Conservation (phyloP, 139 green algal genomes). For the Tetradesmus obliquus region DNA sequence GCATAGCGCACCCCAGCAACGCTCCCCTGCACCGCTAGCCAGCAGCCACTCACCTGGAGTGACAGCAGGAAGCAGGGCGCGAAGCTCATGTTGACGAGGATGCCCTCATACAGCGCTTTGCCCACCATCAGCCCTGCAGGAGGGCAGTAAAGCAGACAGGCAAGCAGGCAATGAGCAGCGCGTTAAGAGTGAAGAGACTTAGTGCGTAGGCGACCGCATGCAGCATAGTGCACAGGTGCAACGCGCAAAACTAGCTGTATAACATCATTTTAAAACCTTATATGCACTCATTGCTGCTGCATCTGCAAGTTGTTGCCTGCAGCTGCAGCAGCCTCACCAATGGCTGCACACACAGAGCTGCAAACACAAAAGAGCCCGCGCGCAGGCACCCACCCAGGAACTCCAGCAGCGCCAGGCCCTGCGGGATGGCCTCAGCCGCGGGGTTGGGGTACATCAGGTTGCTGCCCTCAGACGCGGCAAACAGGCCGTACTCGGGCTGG, state of each 20-base stretch:
- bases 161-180: neutral
- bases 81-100: constrained; percentile 82
- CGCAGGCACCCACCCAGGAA: constrained; percentile 68
- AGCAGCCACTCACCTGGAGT: constrained; percentile 61
- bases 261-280: too few species aligned
- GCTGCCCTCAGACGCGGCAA: constrained; percentile 58
- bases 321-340: too few species aligned
- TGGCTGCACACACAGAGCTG: too few species aligned
- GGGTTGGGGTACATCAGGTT: constrained; percentile 74
- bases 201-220: too few species aligned
- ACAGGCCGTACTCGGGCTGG: constrained; percentile 67
- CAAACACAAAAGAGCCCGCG: too few species aligned
- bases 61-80: constrained; percentile 83
- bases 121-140: constrained; percentile 71
- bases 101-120: constrained; percentile 85
- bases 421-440: constrained; percentile 65
- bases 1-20: neutral
- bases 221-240: neutral
- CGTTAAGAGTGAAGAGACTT: neutral
- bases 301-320: too few species aligned
- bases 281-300: too few species aligned
- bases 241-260: too few species aligned
- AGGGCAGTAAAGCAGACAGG: neutral
- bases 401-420: constrained; percentile 71
- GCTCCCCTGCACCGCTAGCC: neutral